phyloP scores from a whole-genome alignment of 148 eudicot species.

The Beta vulgaris region DNA sequence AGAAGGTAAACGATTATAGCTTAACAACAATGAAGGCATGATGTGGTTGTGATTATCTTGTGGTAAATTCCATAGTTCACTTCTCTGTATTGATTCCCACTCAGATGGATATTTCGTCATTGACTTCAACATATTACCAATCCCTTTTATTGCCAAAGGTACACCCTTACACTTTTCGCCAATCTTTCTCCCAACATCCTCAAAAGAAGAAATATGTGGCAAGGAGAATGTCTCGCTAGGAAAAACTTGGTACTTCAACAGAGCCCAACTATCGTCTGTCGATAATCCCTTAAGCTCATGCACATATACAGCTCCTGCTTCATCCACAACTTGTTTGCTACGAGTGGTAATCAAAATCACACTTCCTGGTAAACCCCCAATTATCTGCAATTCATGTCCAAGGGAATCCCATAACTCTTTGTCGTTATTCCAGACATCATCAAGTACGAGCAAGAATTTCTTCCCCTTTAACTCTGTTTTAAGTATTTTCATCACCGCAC shows the following conservation, averaged over 20 bases:
- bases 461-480: background rate
- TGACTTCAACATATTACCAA: background rate
- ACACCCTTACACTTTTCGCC: constrained; percentile 26
- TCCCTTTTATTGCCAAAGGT: constrained; percentile 24
- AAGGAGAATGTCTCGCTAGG: background rate
- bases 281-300: constrained; percentile 4
- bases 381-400: background rate
- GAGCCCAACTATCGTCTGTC: constrained; percentile 15
- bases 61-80: constrained; percentile 10
- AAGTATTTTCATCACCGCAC: background rate
- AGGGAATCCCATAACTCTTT: constrained; percentile 15
- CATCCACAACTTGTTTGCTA: background rate
- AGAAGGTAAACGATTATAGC: constrained; percentile 17
- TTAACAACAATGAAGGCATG: constrained; percentile 16
- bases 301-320: background rate
- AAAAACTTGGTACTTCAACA: constrained; percentile 11
- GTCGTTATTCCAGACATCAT: constrained; percentile 27
- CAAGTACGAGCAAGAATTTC: constrained; percentile 23
- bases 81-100: constrained; percentile 15
- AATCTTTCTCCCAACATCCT: constrained; percentile 21
- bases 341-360: constrained; percentile 22
- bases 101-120: background rate
- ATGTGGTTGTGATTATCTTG: background rate
- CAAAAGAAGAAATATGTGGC: background rate
- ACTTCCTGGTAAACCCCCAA: constrained; percentile 1